These are phyloP conservation scores for Pseudisothecium myosuroides DNA, from an alignment of 225 moss, liverwort and hornwort genomes.

Conservation along the genomic window DNA sequence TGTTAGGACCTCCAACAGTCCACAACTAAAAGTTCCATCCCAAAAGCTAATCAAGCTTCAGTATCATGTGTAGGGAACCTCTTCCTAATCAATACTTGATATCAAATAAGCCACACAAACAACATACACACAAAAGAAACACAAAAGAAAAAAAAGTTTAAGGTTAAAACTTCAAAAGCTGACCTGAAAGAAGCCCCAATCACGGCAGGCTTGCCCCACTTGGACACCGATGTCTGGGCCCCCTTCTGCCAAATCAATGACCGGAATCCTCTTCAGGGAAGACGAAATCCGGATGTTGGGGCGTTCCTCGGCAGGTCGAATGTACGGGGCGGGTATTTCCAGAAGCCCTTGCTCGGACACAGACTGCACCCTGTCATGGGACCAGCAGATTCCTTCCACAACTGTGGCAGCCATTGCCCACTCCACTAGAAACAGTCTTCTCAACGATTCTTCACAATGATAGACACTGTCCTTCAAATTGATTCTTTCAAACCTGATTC, in stretches of 20 bases:
- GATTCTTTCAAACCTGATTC: neutral
- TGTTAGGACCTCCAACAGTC: neutral
- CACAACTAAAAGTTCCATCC: neutral
- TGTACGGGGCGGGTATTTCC: slow-evolving; percentile 59
- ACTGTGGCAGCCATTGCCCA: slow-evolving; percentile 22
- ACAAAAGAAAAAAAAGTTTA: neutral
- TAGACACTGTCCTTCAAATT: neutral
- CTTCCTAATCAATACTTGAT: neutral
- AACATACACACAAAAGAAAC: neutral
- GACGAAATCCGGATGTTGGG: slow-evolving; percentile 1
- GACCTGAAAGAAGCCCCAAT: slow-evolving; percentile 90
- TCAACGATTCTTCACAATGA: neutral
- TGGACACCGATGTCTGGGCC: slow-evolving; percentile 26
- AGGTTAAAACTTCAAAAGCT: neutral
- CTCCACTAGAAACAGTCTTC: neutral
- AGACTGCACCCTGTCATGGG: slow-evolving; percentile 60
- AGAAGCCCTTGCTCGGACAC: slow-evolving; percentile 56
- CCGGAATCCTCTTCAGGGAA: slow-evolving; percentile 36
- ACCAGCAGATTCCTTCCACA: neutral
- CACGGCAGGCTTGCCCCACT: slow-evolving; percentile 69
- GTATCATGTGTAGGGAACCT: neutral
- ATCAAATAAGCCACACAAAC: neutral
- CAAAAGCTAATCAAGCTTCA: neutral
- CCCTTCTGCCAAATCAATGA: slow-evolving; percentile 52
- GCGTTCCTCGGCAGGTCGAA: slow-evolving; percentile 70